phyloP scores from a whole-genome alignment of 202 grass and related monocot species.

The Brachypodium distachyon region DNA sequence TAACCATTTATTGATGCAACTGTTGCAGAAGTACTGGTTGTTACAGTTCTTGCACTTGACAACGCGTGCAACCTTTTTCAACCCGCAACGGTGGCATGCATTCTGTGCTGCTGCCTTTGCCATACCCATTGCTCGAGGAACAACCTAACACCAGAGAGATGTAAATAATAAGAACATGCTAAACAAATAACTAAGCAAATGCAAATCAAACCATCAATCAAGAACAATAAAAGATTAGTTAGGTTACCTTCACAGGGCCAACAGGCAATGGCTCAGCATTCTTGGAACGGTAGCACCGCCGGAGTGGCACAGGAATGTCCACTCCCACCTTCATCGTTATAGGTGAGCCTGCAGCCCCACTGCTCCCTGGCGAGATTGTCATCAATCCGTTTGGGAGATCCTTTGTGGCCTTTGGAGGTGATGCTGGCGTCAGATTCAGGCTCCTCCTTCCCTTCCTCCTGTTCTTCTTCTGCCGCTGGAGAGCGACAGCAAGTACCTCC shows the following conservation, averaged over 20 bases:
- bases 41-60: slow-evolving; percentile 63
- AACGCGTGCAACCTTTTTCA: slow-evolving; percentile 45
- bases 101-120: slow-evolving; percentile 31
- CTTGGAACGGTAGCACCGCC: slow-evolving; percentile 81
- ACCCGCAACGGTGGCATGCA: slow-evolving; percentile 63
- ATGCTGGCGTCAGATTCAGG: slow-evolving; percentile 4
- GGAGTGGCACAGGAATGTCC: slow-evolving; percentile 31
- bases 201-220: slow-evolving; percentile 9
- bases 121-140: slow-evolving; percentile 60
- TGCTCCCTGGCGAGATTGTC: slow-evolving; percentile 67
- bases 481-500: slow-evolving; percentile 54
- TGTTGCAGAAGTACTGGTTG: slow-evolving; percentile 64
- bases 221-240: slow-evolving; percentile 23
- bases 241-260: slow-evolving; percentile 67
- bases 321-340: slow-evolving; percentile 63
- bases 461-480: slow-evolving; percentile 42
- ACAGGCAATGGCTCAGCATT: slow-evolving; percentile 78
- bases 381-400: slow-evolving; percentile 93
- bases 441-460: slow-evolving; percentile 39
- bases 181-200: slow-evolving; percentile 9
- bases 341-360: slow-evolving; percentile 14
- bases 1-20: slow-evolving; percentile 83
- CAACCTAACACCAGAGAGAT: slow-evolving; percentile 30
- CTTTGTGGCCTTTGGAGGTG: slow-evolving; percentile 28
- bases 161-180: not conserved